phyloP scores from a whole-genome alignment of 768 basidiomycete species.

The Dentipellis fragilis region DNA sequence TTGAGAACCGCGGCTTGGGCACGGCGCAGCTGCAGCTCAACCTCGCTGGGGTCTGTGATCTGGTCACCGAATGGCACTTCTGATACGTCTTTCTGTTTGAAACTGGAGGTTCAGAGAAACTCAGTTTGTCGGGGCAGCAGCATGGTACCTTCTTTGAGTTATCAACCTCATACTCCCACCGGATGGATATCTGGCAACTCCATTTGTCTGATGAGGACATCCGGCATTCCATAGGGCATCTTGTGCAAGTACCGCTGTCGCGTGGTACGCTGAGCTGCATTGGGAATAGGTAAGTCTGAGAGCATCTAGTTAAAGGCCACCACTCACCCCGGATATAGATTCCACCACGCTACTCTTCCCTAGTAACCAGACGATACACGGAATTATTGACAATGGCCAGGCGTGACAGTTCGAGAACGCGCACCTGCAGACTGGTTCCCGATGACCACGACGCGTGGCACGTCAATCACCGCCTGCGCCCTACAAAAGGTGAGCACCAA shows the following conservation, averaged over 20 bases:
- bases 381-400: too few relatives aligned
- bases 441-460: conserved; percentile 36
- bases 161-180: conserved; percentile 27
- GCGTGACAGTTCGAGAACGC: too few relatives aligned
- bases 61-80: conserved; percentile 31
- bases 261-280: conserved; percentile 35
- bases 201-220: conserved; percentile 11
- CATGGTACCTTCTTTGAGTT: conserved; percentile 15
- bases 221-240: conserved; percentile 3
- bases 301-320: not conserved
- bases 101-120: not conserved
- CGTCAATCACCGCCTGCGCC: conserved; percentile 33
- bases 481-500: conserved; percentile 12
- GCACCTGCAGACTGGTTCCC: conserved; percentile 24
- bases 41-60: conserved; percentile 29
- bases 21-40: conserved; percentile 47
- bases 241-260: conserved; percentile 33
- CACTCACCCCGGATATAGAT: not conserved
- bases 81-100: conserved; percentile 9
- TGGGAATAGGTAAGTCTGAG: not conserved
- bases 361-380: too few relatives aligned
- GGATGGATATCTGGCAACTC: conserved; percentile 30
- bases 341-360: too few relatives aligned
- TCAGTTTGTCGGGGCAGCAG: too few relatives aligned
- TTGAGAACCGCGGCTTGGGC: conserved; percentile 53